Percentiles rank a stretch among this genome's conserved stretches.
phyloP scores from a whole-genome alignment of 2,329 filamentous ascomycete genomes.

The Emergomyces orientalis region DNA sequence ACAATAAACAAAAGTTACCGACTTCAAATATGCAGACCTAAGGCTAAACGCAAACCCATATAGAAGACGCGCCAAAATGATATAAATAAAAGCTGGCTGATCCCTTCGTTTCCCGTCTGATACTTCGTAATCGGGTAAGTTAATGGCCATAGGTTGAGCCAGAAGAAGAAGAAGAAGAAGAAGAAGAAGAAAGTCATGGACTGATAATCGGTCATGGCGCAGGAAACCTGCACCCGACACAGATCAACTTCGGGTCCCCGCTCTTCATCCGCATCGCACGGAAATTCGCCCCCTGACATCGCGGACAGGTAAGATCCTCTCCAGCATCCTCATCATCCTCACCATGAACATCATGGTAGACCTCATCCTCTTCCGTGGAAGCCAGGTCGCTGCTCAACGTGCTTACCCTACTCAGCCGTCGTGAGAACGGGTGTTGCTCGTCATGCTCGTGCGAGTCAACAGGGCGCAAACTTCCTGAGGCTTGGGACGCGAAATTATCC shows the following conservation, averaged over 20 bases:
- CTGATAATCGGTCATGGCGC: slow-evolving; percentile 4
- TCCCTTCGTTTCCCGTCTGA: background rate
- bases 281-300: slow-evolving; percentile 55
- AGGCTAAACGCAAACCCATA: background rate
- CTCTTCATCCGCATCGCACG: slow-evolving; percentile 49
- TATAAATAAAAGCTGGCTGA: background rate
- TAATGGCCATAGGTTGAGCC: no score
- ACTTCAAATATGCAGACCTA: no score
- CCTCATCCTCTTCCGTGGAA: slow-evolving; percentile 17
- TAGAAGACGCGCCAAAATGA: background rate
- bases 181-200: background rate
- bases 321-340: slow-evolving; percentile 35
- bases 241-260: slow-evolving; percentile 50
- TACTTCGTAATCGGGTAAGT: background rate
- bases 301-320: slow-evolving; percentile 47
- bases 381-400: slow-evolving; percentile 50
- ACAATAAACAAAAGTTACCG: background rate
- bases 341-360: slow-evolving; percentile 18
- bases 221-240: slow-evolving; percentile 42
- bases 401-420: slow-evolving; percentile 42
- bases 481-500: slow-evolving; percentile 32
- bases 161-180: background rate
- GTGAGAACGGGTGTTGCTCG: slow-evolving; percentile 12
- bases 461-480: slow-evolving; percentile 21
- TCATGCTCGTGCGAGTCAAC: slow-evolving; percentile 4